Evolutionary conservation across 495 filamentous ascomycete species (phyloP), one percentile per base, ranked within the genome.

Genomic region (Podospora comata): DNA sequence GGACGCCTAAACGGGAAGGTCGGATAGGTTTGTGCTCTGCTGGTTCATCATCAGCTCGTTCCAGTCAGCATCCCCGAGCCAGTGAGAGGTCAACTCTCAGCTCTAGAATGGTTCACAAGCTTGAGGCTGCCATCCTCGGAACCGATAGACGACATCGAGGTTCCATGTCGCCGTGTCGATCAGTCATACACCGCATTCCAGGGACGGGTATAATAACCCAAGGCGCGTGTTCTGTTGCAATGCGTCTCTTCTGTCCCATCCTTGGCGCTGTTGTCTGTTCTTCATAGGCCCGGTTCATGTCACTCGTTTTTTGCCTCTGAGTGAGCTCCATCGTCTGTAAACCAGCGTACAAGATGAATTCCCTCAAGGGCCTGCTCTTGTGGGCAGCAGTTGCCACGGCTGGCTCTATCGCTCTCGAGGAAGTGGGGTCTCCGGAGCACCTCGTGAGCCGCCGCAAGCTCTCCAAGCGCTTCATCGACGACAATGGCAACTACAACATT

Each of bases 401-500:
- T 44, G 61, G 61, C 19, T 7, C 34, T 3, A 44, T 28, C 30
- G 34, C 59, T 15, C 61, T 15, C 32, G 56, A 63, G 28, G 77
- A 79, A 60, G 39, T 48, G 39, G 39, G 39, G 13, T 48, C 39
- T 2, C 39, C 39, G 9, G 79, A 83, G 56, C 74, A 73, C n/a
- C 68, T 84, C 5, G 73, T 79, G 63, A 83, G 81, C 68, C 70
- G 72, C 64, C 76, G 77, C 5, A 55, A 68, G 27, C 68, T 84
- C 23, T 72, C 74, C 60, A 87, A 84, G 74, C 81, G 84, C 32
- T 85, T 84, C 66, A 75, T 85, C 61, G 84, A 86, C 67, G 71
- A 72, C 9, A 70, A 79, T 2, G 83, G 83, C 60, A 81, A 87
- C 69, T 87, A 83, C 74, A 86, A 87, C 67, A 84, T 87, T 59